These are phyloP conservation scores for Skeletonema grethae DNA, from an alignment of 108 stramenopile species.

Conservation along the genomic window DNA sequence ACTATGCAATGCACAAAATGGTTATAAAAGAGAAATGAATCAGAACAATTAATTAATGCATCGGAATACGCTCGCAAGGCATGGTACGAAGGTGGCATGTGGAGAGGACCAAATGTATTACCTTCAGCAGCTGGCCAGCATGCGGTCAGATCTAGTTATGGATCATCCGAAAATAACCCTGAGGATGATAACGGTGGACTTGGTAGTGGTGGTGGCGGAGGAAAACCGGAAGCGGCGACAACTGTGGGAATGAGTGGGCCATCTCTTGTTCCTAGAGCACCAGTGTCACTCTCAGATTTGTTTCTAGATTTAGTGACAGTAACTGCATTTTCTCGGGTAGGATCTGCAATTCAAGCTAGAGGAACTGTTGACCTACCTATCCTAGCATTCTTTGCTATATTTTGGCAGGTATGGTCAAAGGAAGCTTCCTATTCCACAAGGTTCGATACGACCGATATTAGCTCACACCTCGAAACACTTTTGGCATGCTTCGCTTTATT, in stretches of 20 bases:
- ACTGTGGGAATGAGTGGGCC: conserved; percentile 14
- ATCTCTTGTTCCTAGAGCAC: conserved; percentile 36
- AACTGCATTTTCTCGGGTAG: conserved; percentile 80
- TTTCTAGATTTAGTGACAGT: conserved; percentile 82
- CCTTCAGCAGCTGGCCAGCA: conserved; percentile 42
- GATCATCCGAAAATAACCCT: conserved; percentile 2
- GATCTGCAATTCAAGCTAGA: conserved; percentile 63
- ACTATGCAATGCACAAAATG: background rate
- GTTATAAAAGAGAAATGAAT: conserved; percentile 19
- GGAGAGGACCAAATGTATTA: conserved; percentile 69
- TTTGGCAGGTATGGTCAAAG: conserved; percentile 85
- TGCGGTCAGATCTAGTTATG: conserved; percentile 11
- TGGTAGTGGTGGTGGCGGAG: background rate
- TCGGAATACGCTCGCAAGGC: conserved; percentile 60
- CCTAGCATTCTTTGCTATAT: conserved; percentile 80
- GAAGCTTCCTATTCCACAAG: conserved; percentile 74
- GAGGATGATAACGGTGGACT: conserved; percentile 5
- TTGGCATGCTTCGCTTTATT: conserved; percentile 81
- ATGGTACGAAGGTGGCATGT: conserved; percentile 86
- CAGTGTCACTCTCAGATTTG: conserved; percentile 68
- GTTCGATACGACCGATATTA: conserved; percentile 83
- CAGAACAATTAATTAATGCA: conserved; percentile 44
- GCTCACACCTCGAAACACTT: conserved; percentile 65
- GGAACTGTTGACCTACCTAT: conserved; percentile 53
- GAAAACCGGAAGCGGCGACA: background rate